Percentiles rank a stretch among this genome's conserved stretches.
These are phyloP conservation scores for Parasitella parasitica DNA, from an alignment of 371 early-diverging fungal species.

Conservation along the genomic window DNA sequence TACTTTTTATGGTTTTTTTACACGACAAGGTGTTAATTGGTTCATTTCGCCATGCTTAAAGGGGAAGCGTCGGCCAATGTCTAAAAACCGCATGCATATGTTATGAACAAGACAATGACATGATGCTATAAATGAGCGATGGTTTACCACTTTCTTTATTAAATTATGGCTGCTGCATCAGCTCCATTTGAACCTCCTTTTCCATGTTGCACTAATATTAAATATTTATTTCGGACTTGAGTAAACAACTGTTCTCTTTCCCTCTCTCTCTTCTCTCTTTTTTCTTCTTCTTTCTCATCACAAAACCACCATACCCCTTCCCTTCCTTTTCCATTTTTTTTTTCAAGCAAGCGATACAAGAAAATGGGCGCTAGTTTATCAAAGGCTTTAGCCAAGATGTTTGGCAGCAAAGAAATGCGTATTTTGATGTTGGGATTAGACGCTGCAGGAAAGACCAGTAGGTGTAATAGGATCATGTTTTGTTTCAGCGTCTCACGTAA, in stretches of 20 bases:
- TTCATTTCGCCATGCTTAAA: neutral
- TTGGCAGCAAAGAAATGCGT: constrained; percentile 87
- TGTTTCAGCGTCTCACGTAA: neutral
- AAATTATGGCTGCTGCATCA: neutral
- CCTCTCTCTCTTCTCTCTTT: neutral
- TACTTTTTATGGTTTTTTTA: neutral
- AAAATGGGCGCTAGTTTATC: constrained; percentile 62
- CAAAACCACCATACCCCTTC: neutral
- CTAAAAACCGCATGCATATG: no score
- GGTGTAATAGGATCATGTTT: constrained; percentile 10
- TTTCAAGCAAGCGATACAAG: neutral
- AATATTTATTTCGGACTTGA: constrained; percentile 9
- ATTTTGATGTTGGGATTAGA: constrained; percentile 92
- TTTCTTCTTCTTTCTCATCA: constrained; percentile 14
- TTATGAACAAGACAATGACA: neutral
- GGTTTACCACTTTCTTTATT: neutral
- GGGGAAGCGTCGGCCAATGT: neutral
- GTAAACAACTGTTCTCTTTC: neutral
- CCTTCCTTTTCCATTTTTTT: constrained; percentile 14
- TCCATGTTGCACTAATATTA: constrained; percentile 15
- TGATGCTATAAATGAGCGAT: neutral
- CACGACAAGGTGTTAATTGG: constrained; percentile 3
- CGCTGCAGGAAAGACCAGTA: constrained; percentile 94
- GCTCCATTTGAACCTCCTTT: neutral
- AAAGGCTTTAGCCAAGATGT: constrained; percentile 62